Evolutionary conservation across 257 asterid genomes (phyloP), one percentile per base, ranked within the genome.

Genomic region (Salvia splendens): DNA sequence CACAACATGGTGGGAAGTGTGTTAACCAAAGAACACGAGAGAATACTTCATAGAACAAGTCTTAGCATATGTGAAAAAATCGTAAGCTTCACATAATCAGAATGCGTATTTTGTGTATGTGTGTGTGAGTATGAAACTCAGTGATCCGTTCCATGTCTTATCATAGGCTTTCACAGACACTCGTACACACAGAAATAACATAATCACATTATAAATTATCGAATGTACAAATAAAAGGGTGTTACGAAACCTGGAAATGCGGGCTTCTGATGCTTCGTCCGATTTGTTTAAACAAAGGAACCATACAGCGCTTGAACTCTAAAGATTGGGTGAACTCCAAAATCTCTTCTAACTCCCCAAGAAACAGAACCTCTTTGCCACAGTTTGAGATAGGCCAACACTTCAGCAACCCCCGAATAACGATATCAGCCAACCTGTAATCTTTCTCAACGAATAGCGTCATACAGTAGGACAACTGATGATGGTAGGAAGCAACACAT

Each of bases 351-450:
- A 92, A 76, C 68, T 92, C 97, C 65, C 95, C 95, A 35, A 92
- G 83, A 65, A 87, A 89, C 72, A 89, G 89, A 69, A 92, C 97
- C 84, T 89, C 96, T 79, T 92, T 92, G 56, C 89, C 93, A 32
- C 96, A 87, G 75, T 85, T 92, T 55, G 89, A 87, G 60, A 92
- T 48, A 9, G 98, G 98, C 98, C 98, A 89, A 65, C 78, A 92
- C 83, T 92, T 89, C 12, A 92, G 85, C 77, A 89, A 45, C 36
- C 98, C 97, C 82, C 67, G 74, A 35, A 87, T 83, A 64, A 85
- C 94, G 50, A 55, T 73, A 75, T 86, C 94, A 1, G 98, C 89
- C 81, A 92, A 80, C 75, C 97, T 74, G 77, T 82, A 92, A 75
- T 92, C 96, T 71, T 92, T 92, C 86, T 89, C 98, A 6, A 92